Percentiles rank a stretch among this genome's conserved stretches.
Conservation (phyloP, 306 rosid genomes). For the Rosa persica region DNA sequence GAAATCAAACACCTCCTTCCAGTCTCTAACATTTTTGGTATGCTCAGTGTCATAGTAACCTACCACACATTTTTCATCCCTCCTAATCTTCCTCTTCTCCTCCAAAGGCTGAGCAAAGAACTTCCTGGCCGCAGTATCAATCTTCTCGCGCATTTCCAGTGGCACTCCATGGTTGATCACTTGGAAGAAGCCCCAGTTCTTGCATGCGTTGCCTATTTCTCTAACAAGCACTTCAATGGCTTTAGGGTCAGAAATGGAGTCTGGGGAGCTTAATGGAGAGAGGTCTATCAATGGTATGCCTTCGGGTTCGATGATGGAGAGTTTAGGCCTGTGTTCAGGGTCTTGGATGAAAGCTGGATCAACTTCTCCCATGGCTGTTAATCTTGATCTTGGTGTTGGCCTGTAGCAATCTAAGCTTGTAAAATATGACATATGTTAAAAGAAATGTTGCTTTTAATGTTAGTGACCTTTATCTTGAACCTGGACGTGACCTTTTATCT, state of each 20-base stretch:
- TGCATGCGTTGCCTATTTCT: conserved; percentile 56
- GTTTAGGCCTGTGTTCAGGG: conserved; percentile 63
- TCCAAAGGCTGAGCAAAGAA: conserved; percentile 60
- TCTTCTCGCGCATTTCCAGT: conserved; percentile 23
- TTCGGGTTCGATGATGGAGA: conserved; percentile 31
- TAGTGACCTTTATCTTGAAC: too few species aligned
- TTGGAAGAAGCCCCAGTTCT: conserved; percentile 74
- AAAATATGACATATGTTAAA: not conserved
- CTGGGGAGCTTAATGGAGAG: conserved; percentile 9
- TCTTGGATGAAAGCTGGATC: conserved; percentile 53
- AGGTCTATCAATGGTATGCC: conserved; percentile 53
- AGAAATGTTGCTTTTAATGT: not conserved
- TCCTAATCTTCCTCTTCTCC: conserved; percentile 52
- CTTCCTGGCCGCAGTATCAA: conserved; percentile 33
- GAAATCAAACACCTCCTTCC: conserved; percentile 77
- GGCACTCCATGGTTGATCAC: conserved; percentile 68
- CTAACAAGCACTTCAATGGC: conserved; percentile 29
- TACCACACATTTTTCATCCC: conserved; percentile 23
- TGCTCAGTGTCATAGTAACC: conserved; percentile 65
- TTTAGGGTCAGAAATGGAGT: not conserved
- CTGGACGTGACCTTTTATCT: too few species aligned
- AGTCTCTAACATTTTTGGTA: conserved; percentile 74
- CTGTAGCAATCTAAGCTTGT: not conserved
- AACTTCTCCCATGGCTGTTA: conserved; percentile 45
- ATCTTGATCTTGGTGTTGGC: not conserved